phyloP scores from a whole-genome alignment of 352 stramenopile species.

The Peronospora belbahrii region DNA sequence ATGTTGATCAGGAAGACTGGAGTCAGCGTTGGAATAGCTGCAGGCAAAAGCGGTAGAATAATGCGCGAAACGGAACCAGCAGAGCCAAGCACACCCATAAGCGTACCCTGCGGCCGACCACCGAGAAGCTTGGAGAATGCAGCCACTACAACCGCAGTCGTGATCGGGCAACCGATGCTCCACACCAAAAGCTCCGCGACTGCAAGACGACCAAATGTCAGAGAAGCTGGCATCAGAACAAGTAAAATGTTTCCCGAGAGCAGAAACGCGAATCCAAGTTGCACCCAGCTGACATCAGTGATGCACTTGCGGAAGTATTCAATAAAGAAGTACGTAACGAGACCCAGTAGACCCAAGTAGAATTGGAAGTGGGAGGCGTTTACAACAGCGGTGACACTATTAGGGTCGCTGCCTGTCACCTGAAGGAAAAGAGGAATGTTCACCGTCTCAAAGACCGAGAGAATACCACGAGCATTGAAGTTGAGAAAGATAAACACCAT shows the following conservation, averaged over 20 bases:
- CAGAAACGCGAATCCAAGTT: constrained; percentile 58
- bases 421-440: constrained; percentile 77
- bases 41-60: constrained; percentile 62
- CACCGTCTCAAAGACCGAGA: constrained; percentile 79
- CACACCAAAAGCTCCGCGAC: constrained; percentile 67
- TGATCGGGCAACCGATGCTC: constrained; percentile 76
- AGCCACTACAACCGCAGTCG: constrained; percentile 61
- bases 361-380: constrained; percentile 81
- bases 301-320: constrained; percentile 66
- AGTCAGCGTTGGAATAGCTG: constrained; percentile 52
- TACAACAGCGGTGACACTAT: constrained; percentile 43
- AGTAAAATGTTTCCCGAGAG: constrained; percentile 51
- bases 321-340: constrained; percentile 74
- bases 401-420: constrained; percentile 51
- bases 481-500: constrained; percentile 79
- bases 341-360: constrained; percentile 60
- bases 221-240: constrained; percentile 29
- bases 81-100: constrained; percentile 73
- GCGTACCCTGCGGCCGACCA: constrained; percentile 60
- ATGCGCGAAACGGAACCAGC: constrained; percentile 69
- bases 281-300: constrained; percentile 64
- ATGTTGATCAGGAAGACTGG: constrained; percentile 78
- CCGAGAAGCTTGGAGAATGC: constrained; percentile 76
- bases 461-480: constrained; percentile 62
- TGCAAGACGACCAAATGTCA: constrained; percentile 45